phyloP scores from a whole-genome alignment of 1,284 basidiomycete species.

The Gymnopus androsaceus region DNA sequence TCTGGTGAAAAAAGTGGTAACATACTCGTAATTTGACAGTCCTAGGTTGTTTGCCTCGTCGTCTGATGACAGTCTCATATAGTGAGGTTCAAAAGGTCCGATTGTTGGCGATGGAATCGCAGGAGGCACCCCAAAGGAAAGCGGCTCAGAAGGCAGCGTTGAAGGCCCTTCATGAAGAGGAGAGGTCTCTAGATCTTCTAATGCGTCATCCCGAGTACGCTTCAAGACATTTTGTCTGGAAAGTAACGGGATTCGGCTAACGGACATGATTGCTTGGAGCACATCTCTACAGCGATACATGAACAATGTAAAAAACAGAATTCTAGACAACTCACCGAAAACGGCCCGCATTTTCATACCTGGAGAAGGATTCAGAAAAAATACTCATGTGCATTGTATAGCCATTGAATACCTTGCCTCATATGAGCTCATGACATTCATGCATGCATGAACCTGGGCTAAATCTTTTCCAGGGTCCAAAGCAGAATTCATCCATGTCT shows the following conservation, averaged over 20 bases:
- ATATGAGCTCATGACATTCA: slow-evolving; percentile 51
- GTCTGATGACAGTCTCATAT: not conserved
- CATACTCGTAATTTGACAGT: slow-evolving; percentile 1
- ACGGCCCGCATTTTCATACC: slow-evolving; percentile 4
- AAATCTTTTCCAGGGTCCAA: slow-evolving; percentile 59
- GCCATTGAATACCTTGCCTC: slow-evolving; percentile 35
- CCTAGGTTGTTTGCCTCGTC: not conserved
- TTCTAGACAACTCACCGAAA: not conserved
- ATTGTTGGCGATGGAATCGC: not conserved
- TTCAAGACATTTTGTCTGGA: not conserved
- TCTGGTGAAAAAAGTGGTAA: not conserved
- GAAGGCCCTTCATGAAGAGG: not conserved
- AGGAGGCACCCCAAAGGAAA: no score
- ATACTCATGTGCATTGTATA: no score
- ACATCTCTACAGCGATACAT: not conserved
- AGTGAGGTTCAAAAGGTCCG: not conserved
- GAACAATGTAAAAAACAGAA: not conserved
- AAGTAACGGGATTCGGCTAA: slow-evolving; percentile 1
- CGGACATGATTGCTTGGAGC: slow-evolving; percentile 2
- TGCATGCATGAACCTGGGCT: slow-evolving; percentile 66
- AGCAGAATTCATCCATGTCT: slow-evolving; percentile 52
- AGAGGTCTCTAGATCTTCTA: not conserved
- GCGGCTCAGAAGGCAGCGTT: not conserved
- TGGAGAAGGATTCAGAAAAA: not conserved
- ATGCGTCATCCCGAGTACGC: not conserved